phyloP scores from a whole-genome alignment of 2,329 filamentous ascomycete genomes.

The Akanthomyces lecanii region DNA sequence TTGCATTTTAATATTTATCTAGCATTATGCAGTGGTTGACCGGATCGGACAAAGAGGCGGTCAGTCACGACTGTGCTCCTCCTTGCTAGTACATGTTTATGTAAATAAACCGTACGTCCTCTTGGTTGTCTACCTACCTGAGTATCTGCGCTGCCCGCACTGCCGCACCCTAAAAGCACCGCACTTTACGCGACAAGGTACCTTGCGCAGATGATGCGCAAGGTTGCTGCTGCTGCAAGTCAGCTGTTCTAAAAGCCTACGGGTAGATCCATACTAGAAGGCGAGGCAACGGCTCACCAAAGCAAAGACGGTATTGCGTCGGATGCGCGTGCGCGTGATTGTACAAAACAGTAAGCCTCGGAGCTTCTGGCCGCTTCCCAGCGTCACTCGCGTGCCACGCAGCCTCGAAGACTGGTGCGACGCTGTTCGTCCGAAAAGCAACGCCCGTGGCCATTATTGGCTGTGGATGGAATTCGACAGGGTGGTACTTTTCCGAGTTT shows the following conservation, averaged over 20 bases:
- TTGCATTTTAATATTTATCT: neutral
- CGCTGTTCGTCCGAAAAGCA: neutral
- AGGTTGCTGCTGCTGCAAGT: slow-evolving; percentile 10
- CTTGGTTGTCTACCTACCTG: neutral
- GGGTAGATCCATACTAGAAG: neutral
- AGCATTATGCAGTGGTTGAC: neutral
- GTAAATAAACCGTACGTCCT: slow-evolving; percentile 2
- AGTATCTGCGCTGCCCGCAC: neutral
- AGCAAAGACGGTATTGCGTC: neutral
- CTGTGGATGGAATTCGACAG: slow-evolving; percentile 1
- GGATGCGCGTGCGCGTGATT: slow-evolving; percentile 9
- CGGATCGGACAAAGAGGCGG: slow-evolving; percentile 5
- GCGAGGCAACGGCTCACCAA: slow-evolving; percentile 7
- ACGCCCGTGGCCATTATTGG: neutral
- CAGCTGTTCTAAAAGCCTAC: slow-evolving; percentile 4
- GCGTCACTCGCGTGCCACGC: slow-evolving; percentile 7
- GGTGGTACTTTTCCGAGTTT: neutral
- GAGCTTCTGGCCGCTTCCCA: neutral
- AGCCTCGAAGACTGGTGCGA: neutral
- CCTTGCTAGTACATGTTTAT: neutral
- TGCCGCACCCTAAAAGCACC: neutral
- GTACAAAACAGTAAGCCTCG: slow-evolving; percentile 6
- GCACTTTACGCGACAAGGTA: slow-evolving; percentile 1
- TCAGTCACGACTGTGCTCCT: neutral
- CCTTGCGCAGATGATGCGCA: slow-evolving; percentile 9